Evolutionary conservation across 164 flowering plant genomes (phyloP), one percentile per base, ranked within the genome.

Genomic region (Houttuynia cordata): DNA sequence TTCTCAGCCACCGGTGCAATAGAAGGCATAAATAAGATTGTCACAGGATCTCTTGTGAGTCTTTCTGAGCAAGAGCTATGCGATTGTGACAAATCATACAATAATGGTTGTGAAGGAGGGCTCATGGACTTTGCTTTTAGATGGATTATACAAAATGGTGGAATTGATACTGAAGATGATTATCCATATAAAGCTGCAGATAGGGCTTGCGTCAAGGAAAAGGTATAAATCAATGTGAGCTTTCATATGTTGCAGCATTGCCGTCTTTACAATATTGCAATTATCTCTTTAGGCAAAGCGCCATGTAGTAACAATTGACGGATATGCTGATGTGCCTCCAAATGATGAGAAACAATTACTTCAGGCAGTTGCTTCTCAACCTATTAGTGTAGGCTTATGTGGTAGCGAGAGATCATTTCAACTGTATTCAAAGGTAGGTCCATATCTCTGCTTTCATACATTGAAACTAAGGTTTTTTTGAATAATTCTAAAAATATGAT

Each of bases 1-100:
- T 93, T 93, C 77, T 82, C 99, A 41, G 88, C 99, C 19, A 93
- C 99, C 0, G 99, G 97, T 30, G 96, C 97, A 45, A 81, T 90
- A 0, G 99, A 93, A 78, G 95, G 98, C 42, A 79, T 90, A 58
- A 90, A 93, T 62, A 71, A 88, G 78, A 88, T 93, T 59, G 79
- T 75, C 45, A 80, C 96, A 9, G 96, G 97, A 30, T 79, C 92
- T 62, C 96, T 90, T 53, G 73, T 83, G 7, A 88, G 96, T 69
- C 84, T 93, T 21, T 93, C 99, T 15, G 99, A 93, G 70, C 99
- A 93, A 71, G 99, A 93, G 73, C 62, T 93, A 42, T 67, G 87
- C 41, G 96, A 90, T 60, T 93, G 97, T 67, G 99, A 93, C 69
- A 74, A 52, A 71, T 58, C 85, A 54, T 86, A 74, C 70, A 85